These are phyloP conservation scores for Verbena officinalis DNA, from an alignment of 257 asterid genomes.

Conservation along the genomic window DNA sequence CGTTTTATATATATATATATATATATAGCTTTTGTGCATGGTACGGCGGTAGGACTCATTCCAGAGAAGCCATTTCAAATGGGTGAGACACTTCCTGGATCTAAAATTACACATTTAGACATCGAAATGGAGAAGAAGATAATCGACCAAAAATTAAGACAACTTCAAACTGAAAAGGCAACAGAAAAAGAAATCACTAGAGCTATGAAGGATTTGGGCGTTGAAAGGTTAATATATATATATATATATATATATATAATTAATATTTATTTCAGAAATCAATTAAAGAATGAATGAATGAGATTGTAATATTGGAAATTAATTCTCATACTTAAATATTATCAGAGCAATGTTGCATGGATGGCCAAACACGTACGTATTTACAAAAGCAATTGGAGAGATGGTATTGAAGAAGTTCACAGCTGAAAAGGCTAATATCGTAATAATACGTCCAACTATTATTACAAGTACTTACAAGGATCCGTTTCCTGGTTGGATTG, in stretches of 20 bases:
- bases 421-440: conserved; percentile 35
- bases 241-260: background rate
- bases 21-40: conserved; percentile 45
- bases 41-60: conserved; percentile 43
- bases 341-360: conserved; percentile 62
- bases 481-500: conserved; percentile 72
- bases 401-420: conserved; percentile 48
- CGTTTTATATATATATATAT: no score
- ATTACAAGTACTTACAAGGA: conserved; percentile 56
- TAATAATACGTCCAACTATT: conserved; percentile 61
- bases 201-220: conserved; percentile 62
- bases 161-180: conserved; percentile 32
- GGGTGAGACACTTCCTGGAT: conserved; percentile 54
- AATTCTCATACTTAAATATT: background rate
- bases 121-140: conserved; percentile 44
- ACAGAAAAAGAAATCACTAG: conserved; percentile 37
- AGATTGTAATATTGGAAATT: no score
- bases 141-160: conserved; percentile 41
- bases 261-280: background rate
- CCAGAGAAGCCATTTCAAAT: conserved; percentile 42
- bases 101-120: conserved; percentile 43
- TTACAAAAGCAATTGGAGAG: conserved; percentile 78
- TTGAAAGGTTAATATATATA: conserved; percentile 43
- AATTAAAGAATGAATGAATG: no score
- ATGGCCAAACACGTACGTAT: conserved; percentile 74